Evolutionary conservation across 192 early-diverging fungal species (phyloP), one percentile per base, ranked within the genome.

Genomic region (Entomortierella chlamydospora): DNA sequence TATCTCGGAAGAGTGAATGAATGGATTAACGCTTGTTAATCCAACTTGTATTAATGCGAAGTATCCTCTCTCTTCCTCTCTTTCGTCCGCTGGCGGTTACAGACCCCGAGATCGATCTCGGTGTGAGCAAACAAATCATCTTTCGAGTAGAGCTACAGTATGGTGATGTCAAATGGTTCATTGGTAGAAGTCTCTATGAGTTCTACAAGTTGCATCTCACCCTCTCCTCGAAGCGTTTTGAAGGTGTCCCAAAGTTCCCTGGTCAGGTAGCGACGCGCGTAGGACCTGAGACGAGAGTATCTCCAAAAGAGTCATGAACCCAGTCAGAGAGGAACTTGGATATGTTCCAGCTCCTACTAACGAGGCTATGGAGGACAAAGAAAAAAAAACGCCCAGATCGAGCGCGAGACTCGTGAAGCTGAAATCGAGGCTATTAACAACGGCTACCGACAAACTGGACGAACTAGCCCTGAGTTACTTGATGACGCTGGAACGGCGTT

Each of bases 161-260:
- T 66, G 93, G 92, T 26, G 92, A 93, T 54, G 83, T 90, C 42
- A 93, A 92, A 70, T 95, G 93, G 93, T 90, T 92, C 15, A 85
- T 93, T 31, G 73, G 85, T 26, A 85, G 89, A 17, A 85, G 87
- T 0, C 70, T 91, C 22, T 77, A 87, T 43, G 92, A 95, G 39
- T 95, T 95, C 81, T 76, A 89, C n/a, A 70, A 82, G 23, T 74
- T 95, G 52, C 90, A 93, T 82, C 84, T 90, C 23, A 82, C 73
- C 43, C 79, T 95, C 42, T 6, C 63, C 5, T 57, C 76, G 28
- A 79, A 79, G 62, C 55, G 63, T 11, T 79, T 66, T 42, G 68
- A 60, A 5, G 68, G 53, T 15, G 51, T 79, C 12, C 76, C 76
- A 25, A 79, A 70, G 33, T 79, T 79, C 30, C 76, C 76, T 8